Evolutionary conservation across 2,329 filamentous ascomycete species (phyloP).

Genomic region (Phialophora chinensis): DNA sequence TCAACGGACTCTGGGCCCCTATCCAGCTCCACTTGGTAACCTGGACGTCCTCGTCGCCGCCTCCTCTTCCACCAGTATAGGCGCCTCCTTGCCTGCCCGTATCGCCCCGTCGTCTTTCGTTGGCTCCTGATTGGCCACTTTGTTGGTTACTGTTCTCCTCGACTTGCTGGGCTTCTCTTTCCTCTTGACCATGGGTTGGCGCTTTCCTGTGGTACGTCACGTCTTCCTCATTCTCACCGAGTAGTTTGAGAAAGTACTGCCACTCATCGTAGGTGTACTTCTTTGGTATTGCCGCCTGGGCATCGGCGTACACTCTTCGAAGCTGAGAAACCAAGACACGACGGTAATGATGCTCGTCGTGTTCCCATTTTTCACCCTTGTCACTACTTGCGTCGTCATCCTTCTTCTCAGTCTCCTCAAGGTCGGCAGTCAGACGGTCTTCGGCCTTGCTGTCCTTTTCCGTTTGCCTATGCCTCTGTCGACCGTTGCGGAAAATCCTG

Average conservation of each 20-base stretch:
- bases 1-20: conserved; percentile 47
- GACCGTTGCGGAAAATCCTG: conserved; percentile 28
- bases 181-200: conserved; percentile 11
- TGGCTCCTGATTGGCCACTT: not conserved
- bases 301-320: conserved; percentile 48
- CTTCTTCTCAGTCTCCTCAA: conserved; percentile 51
- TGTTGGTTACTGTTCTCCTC: conserved; percentile 9
- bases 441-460: conserved; percentile 28
- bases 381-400: conserved; percentile 50
- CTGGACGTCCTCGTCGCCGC: conserved; percentile 1
- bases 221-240: conserved; percentile 54
- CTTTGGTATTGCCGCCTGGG: conserved; percentile 44
- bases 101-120: not conserved
- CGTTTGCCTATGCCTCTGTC: conserved; percentile 13
- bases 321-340: conserved; percentile 49
- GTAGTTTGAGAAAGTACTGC: conserved; percentile 57
- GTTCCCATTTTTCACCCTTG: conserved; percentile 51
- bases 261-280: conserved; percentile 53
- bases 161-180: conserved; percentile 7
- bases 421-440: conserved; percentile 47
- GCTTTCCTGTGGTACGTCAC: conserved; percentile 43
- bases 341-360: conserved; percentile 54
- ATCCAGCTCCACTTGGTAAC: conserved; percentile 49
- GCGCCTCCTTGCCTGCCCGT: conserved; percentile 3
- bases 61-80: not conserved